These are phyloP conservation scores for Boletellus ananas DNA, from an alignment of 768 basidiomycete genomes.

Conservation along the genomic window DNA sequence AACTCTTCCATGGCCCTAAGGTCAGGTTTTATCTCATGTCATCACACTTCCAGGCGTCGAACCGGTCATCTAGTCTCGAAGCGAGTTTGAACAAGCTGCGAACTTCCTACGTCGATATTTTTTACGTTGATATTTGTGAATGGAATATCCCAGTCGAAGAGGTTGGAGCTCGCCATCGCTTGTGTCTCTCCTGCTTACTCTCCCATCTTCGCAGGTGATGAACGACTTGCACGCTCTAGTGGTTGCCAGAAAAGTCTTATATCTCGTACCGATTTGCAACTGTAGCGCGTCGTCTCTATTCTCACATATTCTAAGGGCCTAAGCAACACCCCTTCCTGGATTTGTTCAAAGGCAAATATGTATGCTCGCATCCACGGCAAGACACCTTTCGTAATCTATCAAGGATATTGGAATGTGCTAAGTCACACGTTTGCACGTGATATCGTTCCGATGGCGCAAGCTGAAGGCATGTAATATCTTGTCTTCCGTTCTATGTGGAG, in stretches of 20 bases:
- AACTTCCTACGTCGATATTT: conserved; percentile 53
- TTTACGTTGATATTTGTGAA: conserved; percentile 53
- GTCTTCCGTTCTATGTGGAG: neutral
- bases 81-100: conserved; percentile 45
- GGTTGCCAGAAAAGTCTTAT: conserved; percentile 39
- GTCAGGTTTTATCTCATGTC: conserved; percentile 19
- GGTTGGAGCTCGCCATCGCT: conserved; percentile 10
- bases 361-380: conserved; percentile 48
- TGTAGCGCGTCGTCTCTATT: neutral
- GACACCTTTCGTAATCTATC: conserved; percentile 51
- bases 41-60: too few relatives aligned
- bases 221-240: conserved; percentile 40
- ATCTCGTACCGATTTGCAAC: conserved; percentile 24
- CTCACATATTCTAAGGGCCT: conserved; percentile 27
- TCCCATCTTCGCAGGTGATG: conserved; percentile 22
- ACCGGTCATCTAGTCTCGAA: conserved; percentile 27
- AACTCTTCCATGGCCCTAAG: conserved; percentile 35
- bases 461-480: conserved; percentile 28
- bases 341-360: conserved; percentile 43
- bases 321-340: conserved; percentile 45
- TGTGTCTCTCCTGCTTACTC: too few relatives aligned
- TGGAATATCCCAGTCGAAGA: conserved; percentile 42
- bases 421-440: conserved; percentile 49
- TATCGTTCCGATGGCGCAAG: conserved; percentile 35
- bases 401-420: conserved; percentile 43